Percentiles rank a stretch among this genome's conserved stretches.
These are phyloP conservation scores for Boletus edulis DNA, from an alignment of 768 basidiomycete genomes.

Conservation along the genomic window DNA sequence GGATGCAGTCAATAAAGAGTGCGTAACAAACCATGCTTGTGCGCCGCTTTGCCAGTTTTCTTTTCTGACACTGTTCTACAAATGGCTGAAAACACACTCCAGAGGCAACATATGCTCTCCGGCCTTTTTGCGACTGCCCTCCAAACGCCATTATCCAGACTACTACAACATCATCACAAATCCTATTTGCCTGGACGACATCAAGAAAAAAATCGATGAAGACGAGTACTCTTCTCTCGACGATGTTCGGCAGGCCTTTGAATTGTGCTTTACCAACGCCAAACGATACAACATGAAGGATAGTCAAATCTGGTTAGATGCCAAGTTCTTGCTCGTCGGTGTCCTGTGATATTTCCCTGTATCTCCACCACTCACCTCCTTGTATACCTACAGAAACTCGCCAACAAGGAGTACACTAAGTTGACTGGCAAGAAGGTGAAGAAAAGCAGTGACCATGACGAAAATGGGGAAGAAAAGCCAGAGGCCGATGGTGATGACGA, in stretches of 20 bases:
- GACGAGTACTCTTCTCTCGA: conserved; percentile 60
- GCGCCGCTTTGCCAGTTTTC: conserved; percentile 40
- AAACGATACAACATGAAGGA: conserved; percentile 81
- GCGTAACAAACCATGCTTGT: conserved; percentile 51
- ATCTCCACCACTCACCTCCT: not conserved
- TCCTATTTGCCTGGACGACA: conserved; percentile 87
- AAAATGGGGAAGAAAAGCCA: conserved; percentile 38
- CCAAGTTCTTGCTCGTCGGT: conserved; percentile 77
- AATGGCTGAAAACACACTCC: conserved; percentile 28
- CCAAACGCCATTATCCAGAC: conserved; percentile 76
- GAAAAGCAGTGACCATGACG: conserved; percentile 38
- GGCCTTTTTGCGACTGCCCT: conserved; percentile 68
- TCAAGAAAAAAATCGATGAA: conserved; percentile 73
- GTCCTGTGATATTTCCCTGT: not conserved
- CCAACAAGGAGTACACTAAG: conserved; percentile 43
- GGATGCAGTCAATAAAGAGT: conserved; percentile 87
- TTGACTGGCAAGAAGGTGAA: conserved; percentile 43
- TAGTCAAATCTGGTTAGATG: conserved; percentile 76
- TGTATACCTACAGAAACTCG: conserved; percentile 41
- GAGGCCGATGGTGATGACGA: conserved; percentile 46
- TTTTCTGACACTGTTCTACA: conserved; percentile 37
- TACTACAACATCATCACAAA: conserved; percentile 79
- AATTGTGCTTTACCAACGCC: conserved; percentile 77
- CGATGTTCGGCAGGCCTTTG: conserved; percentile 68
- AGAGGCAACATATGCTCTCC: conserved; percentile 64